A percentile compares a stretch with the other conserved stretches of the same genome.
These are phyloP conservation scores for carrot (Daucus carota) DNA, from an alignment of 129 eudicot genomes.

Conservation along the genomic window DNA sequence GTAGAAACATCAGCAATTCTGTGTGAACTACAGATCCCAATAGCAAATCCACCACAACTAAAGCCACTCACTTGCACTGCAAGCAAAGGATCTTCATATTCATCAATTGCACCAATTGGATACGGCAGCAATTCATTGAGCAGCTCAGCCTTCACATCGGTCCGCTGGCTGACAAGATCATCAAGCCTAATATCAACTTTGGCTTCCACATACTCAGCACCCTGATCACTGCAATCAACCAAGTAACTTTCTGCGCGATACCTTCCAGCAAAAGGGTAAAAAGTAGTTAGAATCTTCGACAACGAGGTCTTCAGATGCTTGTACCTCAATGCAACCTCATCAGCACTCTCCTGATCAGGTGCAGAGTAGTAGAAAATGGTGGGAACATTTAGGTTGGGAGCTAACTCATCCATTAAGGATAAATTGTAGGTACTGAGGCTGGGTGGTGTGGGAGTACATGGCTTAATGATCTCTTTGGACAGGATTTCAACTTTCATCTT, in stretches of 20 bases:
- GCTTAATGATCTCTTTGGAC: conserved; percentile 6
- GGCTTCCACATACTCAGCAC: conserved; percentile 17
- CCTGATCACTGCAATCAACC: conserved; percentile 23
- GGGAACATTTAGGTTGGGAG: background rate
- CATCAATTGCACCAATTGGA: background rate
- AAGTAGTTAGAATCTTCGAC: background rate
- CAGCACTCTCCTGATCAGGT: no score
- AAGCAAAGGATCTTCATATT: background rate
- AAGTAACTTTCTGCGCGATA: background rate
- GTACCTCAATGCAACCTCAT: background rate
- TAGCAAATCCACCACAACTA: conserved; percentile 13
- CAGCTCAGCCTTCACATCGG: background rate
- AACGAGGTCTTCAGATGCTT: conserved; percentile 5
- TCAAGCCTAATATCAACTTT: background rate
- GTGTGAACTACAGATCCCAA: conserved; percentile 17
- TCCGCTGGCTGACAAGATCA: background rate
- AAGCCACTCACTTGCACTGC: conserved; percentile 11
- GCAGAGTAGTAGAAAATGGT: background rate
- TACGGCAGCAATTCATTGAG: conserved; percentile 4
- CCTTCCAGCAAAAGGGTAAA: conserved; percentile 25
- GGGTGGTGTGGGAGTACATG: conserved; percentile 10
- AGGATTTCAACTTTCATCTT: conserved; percentile 7
- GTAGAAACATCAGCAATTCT: conserved; percentile 13
- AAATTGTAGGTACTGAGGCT: background rate
- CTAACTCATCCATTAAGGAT: background rate